Percentiles rank a stretch among this genome's conserved stretches.
Conservation (phyloP, 2,329 filamentous ascomycete genomes). For the Curvularia eragrostidis region DNA sequence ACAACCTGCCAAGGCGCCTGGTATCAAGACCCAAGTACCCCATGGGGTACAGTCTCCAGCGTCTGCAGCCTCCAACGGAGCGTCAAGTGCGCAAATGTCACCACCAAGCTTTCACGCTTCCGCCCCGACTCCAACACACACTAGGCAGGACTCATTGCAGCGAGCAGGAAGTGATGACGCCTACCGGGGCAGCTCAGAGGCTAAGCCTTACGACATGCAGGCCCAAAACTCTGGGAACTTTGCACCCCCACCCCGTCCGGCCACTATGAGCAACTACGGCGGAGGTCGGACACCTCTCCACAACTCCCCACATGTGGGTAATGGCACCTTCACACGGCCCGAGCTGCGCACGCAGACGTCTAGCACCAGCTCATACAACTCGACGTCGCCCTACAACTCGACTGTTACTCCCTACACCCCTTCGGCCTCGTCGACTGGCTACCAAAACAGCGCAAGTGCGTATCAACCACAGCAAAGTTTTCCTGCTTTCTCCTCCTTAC, state of each 20-base stretch:
- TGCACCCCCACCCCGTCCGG: constrained; percentile 47
- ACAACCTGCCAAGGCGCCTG: constrained; percentile 25
- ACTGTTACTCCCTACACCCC: constrained; percentile 54
- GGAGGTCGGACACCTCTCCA: constrained; percentile 41
- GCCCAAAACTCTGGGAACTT: constrained; percentile 43
- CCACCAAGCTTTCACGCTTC: constrained; percentile 46
- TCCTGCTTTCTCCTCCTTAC: constrained; percentile 65
- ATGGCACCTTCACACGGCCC: constrained; percentile 44
- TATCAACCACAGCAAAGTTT: constrained; percentile 69
- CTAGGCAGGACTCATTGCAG: constrained; percentile 42
- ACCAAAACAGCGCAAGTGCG: constrained; percentile 45
- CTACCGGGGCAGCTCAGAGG: constrained; percentile 39
- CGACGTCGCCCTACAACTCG: constrained; percentile 46
- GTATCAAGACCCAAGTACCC: constrained; percentile 23
- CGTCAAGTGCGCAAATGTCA: constrained; percentile 43
- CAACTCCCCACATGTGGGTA: constrained; percentile 47
- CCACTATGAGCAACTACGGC: constrained; percentile 42
- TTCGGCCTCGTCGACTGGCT: constrained; percentile 53
- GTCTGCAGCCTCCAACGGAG: constrained; percentile 31
- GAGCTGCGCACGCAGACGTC: constrained; percentile 48
- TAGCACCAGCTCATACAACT: constrained; percentile 43
- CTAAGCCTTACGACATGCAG: constrained; percentile 48
- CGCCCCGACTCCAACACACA: constrained; percentile 37
- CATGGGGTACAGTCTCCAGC: constrained; percentile 45
- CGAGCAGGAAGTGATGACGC: constrained; percentile 47